A percentile compares a stretch with the other conserved stretches of the same genome.
Evolutionary conservation across 176 grass and related monocot genomes (phyloP).

Genomic region (Lolium perenne): DNA sequence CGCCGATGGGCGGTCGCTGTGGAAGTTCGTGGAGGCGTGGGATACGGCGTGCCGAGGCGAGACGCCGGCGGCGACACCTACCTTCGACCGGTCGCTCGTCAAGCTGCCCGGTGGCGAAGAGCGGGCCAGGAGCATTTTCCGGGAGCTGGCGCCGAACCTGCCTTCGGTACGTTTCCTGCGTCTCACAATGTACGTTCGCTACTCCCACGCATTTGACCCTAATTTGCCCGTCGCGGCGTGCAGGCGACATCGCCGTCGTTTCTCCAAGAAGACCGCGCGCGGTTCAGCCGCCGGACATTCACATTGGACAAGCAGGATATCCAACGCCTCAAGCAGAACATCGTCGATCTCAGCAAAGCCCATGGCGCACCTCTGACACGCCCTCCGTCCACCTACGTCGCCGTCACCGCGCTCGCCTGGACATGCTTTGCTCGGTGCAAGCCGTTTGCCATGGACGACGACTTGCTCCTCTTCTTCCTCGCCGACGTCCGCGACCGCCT

Average conservation of each 20-base stretch:
- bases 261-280: background rate
- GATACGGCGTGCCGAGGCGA: background rate
- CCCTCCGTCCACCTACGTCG: constrained; percentile 51
- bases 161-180: constrained; percentile 10
- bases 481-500: constrained; percentile 50
- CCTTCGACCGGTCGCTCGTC: constrained; percentile 24
- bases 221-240: background rate
- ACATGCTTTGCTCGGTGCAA: constrained; percentile 33
- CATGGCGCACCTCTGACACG: background rate
- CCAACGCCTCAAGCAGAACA: constrained; percentile 42
- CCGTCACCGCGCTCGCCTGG: constrained; percentile 43
- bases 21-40: constrained; percentile 39
- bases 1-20: constrained; percentile 38
- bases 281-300: constrained; percentile 39
- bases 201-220: background rate
- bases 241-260: background rate
- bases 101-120: constrained; percentile 3
- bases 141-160: constrained; percentile 26
- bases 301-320: background rate
- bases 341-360: background rate
- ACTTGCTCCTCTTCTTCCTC: constrained; percentile 26
- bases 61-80: background rate
- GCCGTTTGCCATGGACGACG: constrained; percentile 14
- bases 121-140: background rate
- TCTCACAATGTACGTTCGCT: background rate